phyloP scores from a whole-genome alignment of 768 basidiomycete species.

The Pluteus cervinus region DNA sequence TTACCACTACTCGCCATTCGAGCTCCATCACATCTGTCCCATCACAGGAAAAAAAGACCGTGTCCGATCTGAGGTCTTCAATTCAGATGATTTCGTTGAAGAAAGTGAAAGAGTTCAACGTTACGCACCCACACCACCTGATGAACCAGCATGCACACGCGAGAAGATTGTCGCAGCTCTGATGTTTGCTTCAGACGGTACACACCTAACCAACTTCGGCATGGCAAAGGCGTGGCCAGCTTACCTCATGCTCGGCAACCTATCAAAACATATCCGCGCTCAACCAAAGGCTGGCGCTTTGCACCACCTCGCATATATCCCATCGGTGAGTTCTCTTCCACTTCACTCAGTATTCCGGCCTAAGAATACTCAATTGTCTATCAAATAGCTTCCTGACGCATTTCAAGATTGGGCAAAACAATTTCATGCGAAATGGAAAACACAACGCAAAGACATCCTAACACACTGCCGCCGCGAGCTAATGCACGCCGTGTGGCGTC shows the following conservation, averaged over 20 bases:
- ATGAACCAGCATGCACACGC: slow-evolving; percentile 5
- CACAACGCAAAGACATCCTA: slow-evolving; percentile 15
- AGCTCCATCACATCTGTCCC: slow-evolving; percentile 11
- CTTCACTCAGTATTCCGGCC: neutral
- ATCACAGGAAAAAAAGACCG: slow-evolving; percentile 9
- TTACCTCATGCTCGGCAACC: slow-evolving; percentile 1
- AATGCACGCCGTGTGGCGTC: slow-evolving; percentile 25
- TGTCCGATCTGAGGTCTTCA: slow-evolving; percentile 19
- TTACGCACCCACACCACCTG: slow-evolving; percentile 5
- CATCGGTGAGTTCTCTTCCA: slow-evolving; percentile 19
- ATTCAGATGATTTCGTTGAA: slow-evolving; percentile 17
- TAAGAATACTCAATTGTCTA: neutral
- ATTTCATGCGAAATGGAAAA: too few relatives aligned
- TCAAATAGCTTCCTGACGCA: slow-evolving; percentile 20
- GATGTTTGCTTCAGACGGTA: slow-evolving; percentile 4
- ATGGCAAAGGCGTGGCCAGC: neutral
- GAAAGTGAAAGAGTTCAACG: slow-evolving; percentile 11
- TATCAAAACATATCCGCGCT: slow-evolving; percentile 2
- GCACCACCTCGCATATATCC: slow-evolving; percentile 36
- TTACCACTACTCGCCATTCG: slow-evolving; percentile 24
- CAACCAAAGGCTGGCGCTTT: slow-evolving; percentile 5
- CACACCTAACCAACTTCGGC: too few relatives aligned
- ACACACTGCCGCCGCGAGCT: slow-evolving; percentile 26
- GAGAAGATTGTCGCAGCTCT: neutral
- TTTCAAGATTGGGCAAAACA: slow-evolving; percentile 22